Base-by-base conservation (phyloP, 108 stramenopile genomes). In the Nitzschia palea region DNA sequence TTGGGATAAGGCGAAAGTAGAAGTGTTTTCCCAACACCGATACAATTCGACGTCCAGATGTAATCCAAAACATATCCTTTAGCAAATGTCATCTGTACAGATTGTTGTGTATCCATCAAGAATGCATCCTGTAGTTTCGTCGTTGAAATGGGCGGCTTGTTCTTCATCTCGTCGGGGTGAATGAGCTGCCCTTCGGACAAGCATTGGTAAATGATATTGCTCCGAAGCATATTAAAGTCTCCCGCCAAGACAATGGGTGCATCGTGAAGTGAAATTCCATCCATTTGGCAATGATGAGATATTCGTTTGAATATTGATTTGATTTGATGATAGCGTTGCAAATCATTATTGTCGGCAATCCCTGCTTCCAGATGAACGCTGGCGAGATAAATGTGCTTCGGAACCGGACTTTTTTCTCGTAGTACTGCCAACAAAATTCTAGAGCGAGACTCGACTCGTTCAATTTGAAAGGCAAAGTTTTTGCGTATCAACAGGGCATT, bases 331-430 rank as follows among this genome's bases (percentile, higher is more conserved):
- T 32, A 55, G 18, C 80, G 65, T 73, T 75, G 69, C 2, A 44
- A 22, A 54, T 80, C 64, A 45, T 65, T 44, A 4, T 57, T n/a
- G 54, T 66, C 25, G 30, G 51, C 65, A 22, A 63, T 40, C 32
- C 70, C 74, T 5, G 80, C 80, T 44, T 81, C 70, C 60, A 81
- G 71, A 65, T 81, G 80, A 5, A 81, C 71, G 57, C 48, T 76
- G 27, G 40, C 62, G 1, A 81, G 26, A 64, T 73, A 83, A 12
- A 78, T 36, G 23, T 55, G 63, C 12, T 31, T 20, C 0, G 30
- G 33, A 17, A 29, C 56, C 1, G 67, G 5, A 9, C 43, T 30
- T 28, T 29, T 5, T 22, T 62, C 40, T 48, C 47, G 47, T 25
- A 78, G 47, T 30, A 65, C 65, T 17, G 48, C 50, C 20, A 83